Conservation (phyloP, 2,329 filamentous ascomycete genomes). For the Blastomyces percursus region DNA sequence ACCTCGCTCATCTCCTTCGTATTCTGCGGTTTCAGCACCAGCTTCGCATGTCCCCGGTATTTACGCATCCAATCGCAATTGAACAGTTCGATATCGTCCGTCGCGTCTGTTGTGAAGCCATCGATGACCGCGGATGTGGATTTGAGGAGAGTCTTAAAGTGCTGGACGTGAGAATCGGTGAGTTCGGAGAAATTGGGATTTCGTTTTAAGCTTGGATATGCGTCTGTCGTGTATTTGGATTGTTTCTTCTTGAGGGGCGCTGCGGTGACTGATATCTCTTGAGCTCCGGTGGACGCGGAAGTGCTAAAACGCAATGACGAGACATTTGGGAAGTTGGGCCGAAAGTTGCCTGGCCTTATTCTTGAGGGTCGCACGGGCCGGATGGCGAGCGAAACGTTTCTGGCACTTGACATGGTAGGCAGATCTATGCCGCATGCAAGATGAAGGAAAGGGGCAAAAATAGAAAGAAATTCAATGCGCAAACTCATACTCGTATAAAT, state of each 20-base stretch:
- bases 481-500: neutral
- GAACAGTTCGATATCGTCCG: slow-evolving; percentile 77
- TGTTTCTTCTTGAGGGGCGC: slow-evolving; percentile 9
- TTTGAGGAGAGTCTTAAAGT: slow-evolving; percentile 73
- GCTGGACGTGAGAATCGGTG: slow-evolving; percentile 65
- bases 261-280: slow-evolving; percentile 4
- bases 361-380: slow-evolving; percentile 3
- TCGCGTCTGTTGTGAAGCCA: slow-evolving; percentile 61
- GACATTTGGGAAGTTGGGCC: slow-evolving; percentile 2
- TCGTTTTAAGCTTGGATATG: slow-evolving; percentile 66
- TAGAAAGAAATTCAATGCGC: neutral
- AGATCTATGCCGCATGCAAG: neutral
- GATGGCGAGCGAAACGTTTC: slow-evolving; percentile 10
- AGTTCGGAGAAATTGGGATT: slow-evolving; percentile 60
- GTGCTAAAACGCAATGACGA: slow-evolving; percentile 4
- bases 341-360: slow-evolving; percentile 2
- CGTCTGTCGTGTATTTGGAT: slow-evolving; percentile 71
- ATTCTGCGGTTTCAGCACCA: slow-evolving; percentile 75
- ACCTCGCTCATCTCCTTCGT: slow-evolving; percentile 86
- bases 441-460: neutral
- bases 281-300: neutral
- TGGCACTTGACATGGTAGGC: slow-evolving; percentile 10
- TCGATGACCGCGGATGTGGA: slow-evolving; percentile 72
- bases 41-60: slow-evolving; percentile 77
- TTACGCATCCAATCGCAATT: slow-evolving; percentile 99